Evolutionary conservation across 2,329 filamentous ascomycete species (phyloP).

Genomic region (Penicillium sp.): DNA sequence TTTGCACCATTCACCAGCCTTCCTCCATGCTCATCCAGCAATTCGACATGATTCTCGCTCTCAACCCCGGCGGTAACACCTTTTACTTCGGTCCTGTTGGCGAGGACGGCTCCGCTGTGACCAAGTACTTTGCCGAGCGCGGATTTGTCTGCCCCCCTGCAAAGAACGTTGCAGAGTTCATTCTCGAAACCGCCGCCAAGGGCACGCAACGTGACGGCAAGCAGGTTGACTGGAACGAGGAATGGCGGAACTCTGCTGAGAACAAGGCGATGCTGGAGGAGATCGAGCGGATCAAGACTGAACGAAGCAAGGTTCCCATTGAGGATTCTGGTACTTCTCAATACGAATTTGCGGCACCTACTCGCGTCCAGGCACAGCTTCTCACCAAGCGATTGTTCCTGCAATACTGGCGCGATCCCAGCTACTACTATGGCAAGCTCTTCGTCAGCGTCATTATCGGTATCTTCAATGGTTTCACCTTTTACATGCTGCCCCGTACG

Average conservation of each 20-base stretch:
- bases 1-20: constrained; percentile 70
- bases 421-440: constrained; percentile 70
- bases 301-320: constrained; percentile 48
- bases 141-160: constrained; percentile 61
- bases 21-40: constrained; percentile 63
- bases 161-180: constrained; percentile 62
- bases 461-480: constrained; percentile 75
- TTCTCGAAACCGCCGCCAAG: constrained; percentile 60
- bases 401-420: constrained; percentile 70
- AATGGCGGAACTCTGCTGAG: constrained; percentile 63
- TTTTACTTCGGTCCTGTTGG: constrained; percentile 71
- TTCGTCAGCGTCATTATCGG: constrained; percentile 66
- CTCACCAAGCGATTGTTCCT: constrained; percentile 65
- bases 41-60: constrained; percentile 66
- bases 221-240: constrained; percentile 65
- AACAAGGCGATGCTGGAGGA: constrained; percentile 55
- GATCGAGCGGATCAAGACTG: constrained; percentile 58
- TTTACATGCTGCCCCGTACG: constrained; percentile 61
- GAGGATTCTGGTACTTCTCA: constrained; percentile 33
- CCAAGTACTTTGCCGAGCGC: constrained; percentile 62
- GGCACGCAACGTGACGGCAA: constrained; percentile 50
- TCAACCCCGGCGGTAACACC: constrained; percentile 63
- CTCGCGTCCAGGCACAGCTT: constrained; percentile 56
- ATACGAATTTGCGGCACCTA: constrained; percentile 61
- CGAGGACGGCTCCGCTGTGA: constrained; percentile 58